Conservation (phyloP, 2,329 filamentous ascomycete genomes). For the Monilinia polystroma region DNA sequence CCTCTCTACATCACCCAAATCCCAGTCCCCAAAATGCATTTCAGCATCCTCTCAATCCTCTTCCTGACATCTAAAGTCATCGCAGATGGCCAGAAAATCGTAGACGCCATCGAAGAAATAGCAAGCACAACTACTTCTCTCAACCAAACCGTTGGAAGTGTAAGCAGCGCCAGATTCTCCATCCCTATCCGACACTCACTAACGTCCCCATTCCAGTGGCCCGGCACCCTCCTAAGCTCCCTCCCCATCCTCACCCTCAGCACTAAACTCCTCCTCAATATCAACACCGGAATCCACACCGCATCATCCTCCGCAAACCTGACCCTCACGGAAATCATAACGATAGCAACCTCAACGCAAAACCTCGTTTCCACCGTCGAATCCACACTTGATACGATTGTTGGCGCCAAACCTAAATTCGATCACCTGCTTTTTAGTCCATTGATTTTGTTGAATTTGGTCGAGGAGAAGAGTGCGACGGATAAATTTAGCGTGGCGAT, state of each 20-base stretch:
- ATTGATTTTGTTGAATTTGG: constrained; percentile 46
- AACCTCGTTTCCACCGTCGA: constrained; percentile 50
- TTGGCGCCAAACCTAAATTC: constrained; percentile 46
- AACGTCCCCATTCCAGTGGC: background rate
- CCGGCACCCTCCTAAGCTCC: constrained; percentile 4
- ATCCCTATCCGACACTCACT: no score
- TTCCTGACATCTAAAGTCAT: constrained; percentile 29
- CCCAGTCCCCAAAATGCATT: constrained; percentile 25
- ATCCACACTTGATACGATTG: constrained; percentile 44
- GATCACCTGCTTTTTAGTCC: constrained; percentile 44
- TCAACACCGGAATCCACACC: constrained; percentile 43
- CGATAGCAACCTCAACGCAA: constrained; percentile 44
- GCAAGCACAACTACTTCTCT: constrained; percentile 29
- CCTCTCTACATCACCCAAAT: background rate
- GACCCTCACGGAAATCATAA: constrained; percentile 43
- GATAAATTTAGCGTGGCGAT: constrained; percentile 32
- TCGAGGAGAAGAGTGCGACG: constrained; percentile 45
- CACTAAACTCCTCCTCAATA: constrained; percentile 43
- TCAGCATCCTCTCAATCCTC: constrained; percentile 26
- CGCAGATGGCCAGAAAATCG: constrained; percentile 32
- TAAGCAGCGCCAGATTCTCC: background rate
- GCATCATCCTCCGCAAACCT: constrained; percentile 45
- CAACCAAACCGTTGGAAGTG: constrained; percentile 28
- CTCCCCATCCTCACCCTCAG: constrained; percentile 33
- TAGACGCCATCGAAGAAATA: constrained; percentile 31